phyloP scores from a whole-genome alignment of 2,329 filamentous ascomycete genomes.

The Sarocladiaceae sp. region DNA sequence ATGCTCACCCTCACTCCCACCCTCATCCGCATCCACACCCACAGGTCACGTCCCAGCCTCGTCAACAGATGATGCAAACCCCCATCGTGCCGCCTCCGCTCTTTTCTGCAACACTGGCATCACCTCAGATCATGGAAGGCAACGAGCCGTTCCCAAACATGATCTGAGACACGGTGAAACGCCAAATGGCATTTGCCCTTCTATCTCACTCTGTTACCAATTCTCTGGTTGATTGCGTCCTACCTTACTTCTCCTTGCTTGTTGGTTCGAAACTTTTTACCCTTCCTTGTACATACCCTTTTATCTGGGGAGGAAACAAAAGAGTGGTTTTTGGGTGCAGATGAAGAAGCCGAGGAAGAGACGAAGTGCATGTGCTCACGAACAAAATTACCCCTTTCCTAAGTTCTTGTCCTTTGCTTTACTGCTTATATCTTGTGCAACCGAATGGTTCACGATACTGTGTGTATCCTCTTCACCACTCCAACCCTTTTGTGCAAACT shows the following conservation, averaged over 20 bases:
- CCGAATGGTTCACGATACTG: neutral
- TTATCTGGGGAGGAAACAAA: slow-evolving; percentile 1
- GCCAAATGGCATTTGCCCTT: neutral
- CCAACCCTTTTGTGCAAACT: neutral
- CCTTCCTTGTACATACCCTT: slow-evolving; percentile 10
- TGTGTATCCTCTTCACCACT: neutral
- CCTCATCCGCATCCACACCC: slow-evolving; percentile 15
- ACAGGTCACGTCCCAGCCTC: slow-evolving; percentile 13
- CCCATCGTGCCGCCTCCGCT: slow-evolving; percentile 11
- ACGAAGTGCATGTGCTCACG: slow-evolving; percentile 7
- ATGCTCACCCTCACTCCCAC: slow-evolving; percentile 19
- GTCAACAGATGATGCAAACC: slow-evolving; percentile 7
- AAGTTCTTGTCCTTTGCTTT: neutral
- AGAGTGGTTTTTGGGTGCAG: neutral
- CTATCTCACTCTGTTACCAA: neutral
- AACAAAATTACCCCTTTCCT: neutral
- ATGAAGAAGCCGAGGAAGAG: neutral
- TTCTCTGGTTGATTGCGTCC: neutral
- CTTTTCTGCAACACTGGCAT: slow-evolving; percentile 2
- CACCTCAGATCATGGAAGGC: slow-evolving; percentile 3
- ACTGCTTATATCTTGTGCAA: neutral
- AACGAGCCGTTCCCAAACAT: slow-evolving; percentile 11
- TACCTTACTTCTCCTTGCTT: neutral
- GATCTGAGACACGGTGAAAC: slow-evolving; percentile 10
- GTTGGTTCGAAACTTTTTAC: neutral